Base-by-base conservation (phyloP, 768 basidiomycete genomes). In the Pholiota molesta region DNA sequence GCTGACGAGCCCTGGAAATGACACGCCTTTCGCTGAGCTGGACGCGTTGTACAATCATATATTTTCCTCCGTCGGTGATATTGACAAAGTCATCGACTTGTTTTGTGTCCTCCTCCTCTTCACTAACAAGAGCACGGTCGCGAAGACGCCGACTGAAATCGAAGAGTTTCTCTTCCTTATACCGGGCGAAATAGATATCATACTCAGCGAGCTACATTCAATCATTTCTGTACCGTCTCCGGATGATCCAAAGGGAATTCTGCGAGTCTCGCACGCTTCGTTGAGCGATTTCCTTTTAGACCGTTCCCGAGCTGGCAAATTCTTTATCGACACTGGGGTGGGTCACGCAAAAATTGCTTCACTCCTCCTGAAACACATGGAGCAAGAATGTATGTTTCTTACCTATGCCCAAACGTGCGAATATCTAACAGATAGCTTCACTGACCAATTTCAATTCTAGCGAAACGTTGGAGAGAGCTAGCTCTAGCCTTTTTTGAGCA, bases 31-130 rank as follows among this genome's bases (percentile, higher is more conserved):
- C 44, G 65, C 64, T 5, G 61, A 66, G 21, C 59, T 71, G 19
- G 66, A 71, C 54, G 52, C 26, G 3, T 49, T 71, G 2, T 71
- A 71, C 57, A 39, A 29, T 8, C 65, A 66, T 35, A 66, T 68
- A 26, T 57, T 68, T 3, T 57, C 61, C 17, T 59, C 62, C 4
- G 56, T 65, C 19, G 45, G 28, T 1, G 45, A 65, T 23, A 28
- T 68, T 11, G 57, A 60, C 16, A 62, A 57, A 53, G 62, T 62
- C 1, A 45, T 60, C 23, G 57, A 63, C 9, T 11, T 65, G 5
- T 60, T 65, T 35, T 45, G 40, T 29, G 29, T 56, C n/a, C 45
- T 62, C n/a, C n/a, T n/a, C 13, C 23, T 62, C 2, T 56, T 60
- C 5, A 39, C 40, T 11, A 11, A 28, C 5, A 10, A 16, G 11